Conservation (phyloP, 257 asterid species). For the Solanum etuberosum region DNA sequence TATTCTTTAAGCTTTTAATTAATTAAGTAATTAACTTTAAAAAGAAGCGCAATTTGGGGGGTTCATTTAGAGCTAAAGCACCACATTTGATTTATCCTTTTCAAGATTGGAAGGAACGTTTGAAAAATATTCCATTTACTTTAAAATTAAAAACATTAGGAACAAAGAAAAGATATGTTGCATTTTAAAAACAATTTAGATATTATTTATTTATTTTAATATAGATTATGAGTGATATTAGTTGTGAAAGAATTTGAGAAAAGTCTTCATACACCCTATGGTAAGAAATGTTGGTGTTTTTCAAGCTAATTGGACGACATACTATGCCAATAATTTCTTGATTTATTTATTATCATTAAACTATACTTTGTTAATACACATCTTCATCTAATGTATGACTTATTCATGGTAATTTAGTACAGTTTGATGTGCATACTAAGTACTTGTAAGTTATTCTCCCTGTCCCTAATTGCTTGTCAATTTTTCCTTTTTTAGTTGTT, state of each 20-base stretch:
- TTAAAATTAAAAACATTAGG: not conserved
- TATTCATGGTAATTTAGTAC: not conserved
- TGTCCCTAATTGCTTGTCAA: too few species aligned
- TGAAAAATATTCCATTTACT: not conserved
- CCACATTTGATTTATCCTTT: not conserved
- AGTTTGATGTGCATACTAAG: too few species aligned
- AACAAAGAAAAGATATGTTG: not conserved
- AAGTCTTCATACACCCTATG: not conserved
- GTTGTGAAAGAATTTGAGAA: not conserved
- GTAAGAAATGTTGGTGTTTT: not conserved
- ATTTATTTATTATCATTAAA: not conserved
- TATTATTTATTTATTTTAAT: not conserved
- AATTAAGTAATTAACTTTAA: not conserved
- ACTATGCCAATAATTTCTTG: not conserved
- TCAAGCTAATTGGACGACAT: not conserved
- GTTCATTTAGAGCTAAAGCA: not conserved
- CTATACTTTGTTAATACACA: not conserved
- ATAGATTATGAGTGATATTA: not conserved
- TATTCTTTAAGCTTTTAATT: not conserved
- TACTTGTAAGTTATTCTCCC: too few species aligned
- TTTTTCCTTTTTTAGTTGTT: too few species aligned
- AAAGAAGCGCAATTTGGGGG: not conserved
- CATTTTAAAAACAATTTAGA: not conserved
- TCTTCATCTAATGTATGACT: not conserved
- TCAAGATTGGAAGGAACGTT: not conserved